Conservation (phyloP, 176 grass and related monocot genomes). For the Musa itinerans region DNA sequence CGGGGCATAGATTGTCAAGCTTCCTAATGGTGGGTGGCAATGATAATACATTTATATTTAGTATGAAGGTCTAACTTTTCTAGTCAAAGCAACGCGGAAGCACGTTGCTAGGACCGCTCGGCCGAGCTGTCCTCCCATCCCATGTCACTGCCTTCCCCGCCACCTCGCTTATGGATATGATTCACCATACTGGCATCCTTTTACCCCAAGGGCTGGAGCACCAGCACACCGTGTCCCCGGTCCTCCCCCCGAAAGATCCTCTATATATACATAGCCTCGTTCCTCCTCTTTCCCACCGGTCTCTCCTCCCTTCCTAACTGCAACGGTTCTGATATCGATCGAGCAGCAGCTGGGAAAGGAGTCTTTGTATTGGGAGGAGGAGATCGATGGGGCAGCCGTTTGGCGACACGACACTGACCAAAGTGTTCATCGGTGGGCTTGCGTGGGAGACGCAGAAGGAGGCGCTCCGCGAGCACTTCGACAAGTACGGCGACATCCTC, state of each 20-base stretch:
- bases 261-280: neutral
- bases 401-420: conserved; percentile 91
- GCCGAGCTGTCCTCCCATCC: neutral
- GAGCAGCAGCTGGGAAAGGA: conserved; percentile 21
- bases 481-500: conserved; percentile 82
- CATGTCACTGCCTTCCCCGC: neutral
- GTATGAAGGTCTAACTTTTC: neutral
- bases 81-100: neutral
- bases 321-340: neutral
- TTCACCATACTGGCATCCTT: neutral
- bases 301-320: neutral
- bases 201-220: neutral
- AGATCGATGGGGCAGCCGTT: conserved; percentile 29
- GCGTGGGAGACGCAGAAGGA: conserved; percentile 98
- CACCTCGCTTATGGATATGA: neutral
- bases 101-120: neutral
- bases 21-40: no score
- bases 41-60: no score
- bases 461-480: conserved; percentile 89
- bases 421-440: conserved; percentile 99
- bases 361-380: neutral
- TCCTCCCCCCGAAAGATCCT: neutral
- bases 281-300: neutral
- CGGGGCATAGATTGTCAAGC: no score
- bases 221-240: neutral